A percentile compares a stretch with the other conserved stretches of the same genome.
These are phyloP conservation scores for Tulasnella sp. DNA, from an alignment of 768 basidiomycete species.

Conservation along the genomic window DNA sequence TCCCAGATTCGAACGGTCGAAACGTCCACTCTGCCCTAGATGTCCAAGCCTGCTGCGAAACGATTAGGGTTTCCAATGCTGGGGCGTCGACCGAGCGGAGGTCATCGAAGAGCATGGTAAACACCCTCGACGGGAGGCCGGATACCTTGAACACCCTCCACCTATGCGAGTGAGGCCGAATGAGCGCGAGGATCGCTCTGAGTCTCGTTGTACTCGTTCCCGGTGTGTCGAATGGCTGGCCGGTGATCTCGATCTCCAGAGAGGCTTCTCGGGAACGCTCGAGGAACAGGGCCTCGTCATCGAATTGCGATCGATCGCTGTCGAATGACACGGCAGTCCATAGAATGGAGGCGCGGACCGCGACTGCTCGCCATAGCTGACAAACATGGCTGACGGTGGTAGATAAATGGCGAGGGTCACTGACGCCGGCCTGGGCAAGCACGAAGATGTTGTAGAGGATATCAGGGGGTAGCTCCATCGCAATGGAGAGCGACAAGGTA, in stretches of 20 bases:
- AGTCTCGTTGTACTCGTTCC: not conserved
- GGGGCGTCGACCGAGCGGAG: not conserved
- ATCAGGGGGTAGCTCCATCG: conserved; percentile 6
- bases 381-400: conserved; percentile 15
- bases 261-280: conserved; percentile 7
- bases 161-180: conserved; percentile 4
- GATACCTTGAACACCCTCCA: conserved; percentile 2
- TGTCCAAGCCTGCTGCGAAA: not conserved
- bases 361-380: conserved; percentile 1
- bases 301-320: not conserved
- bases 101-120: conserved; percentile 13
- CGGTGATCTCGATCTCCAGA: conserved; percentile 23
- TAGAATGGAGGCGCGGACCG: not conserved
- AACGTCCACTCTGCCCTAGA: not conserved
- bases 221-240: not conserved
- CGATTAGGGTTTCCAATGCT: not conserved
- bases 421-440: not conserved
- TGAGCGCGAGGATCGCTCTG: not conserved
- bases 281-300: not conserved
- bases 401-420: not conserved
- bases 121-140: not conserved
- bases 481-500: not conserved
- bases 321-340: conserved; percentile 8
- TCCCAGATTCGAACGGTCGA: conserved; percentile 18
- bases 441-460: conserved; percentile 19